Percentiles rank a stretch among this genome's conserved stretches.
Evolutionary conservation across 1,139 yeast genomes (phyloP).

Genomic region (Saccharomyces pastorianus): DNA sequence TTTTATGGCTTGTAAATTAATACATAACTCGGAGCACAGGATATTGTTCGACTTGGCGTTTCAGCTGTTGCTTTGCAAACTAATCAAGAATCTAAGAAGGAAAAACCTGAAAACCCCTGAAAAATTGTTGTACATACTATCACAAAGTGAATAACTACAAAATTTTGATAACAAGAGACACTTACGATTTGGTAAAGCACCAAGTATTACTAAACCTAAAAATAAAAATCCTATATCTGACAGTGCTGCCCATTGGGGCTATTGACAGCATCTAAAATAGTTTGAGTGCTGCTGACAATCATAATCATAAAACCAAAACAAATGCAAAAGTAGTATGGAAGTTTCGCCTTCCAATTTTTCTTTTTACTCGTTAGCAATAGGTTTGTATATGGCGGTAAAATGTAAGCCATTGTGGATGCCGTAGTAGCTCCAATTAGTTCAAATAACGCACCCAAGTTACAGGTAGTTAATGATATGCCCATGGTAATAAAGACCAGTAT

Average conservation of each 20-base stretch:
- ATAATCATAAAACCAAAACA: constrained; percentile 68
- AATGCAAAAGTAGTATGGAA: constrained; percentile 56
- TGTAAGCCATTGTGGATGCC: constrained; percentile 87
- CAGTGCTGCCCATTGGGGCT: constrained; percentile 40
- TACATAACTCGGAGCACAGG: too few relatives aligned
- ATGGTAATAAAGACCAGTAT: constrained; percentile 60
- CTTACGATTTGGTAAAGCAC: too few relatives aligned
- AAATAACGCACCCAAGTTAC: constrained; percentile 80
- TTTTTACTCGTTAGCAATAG: constrained; percentile 52
- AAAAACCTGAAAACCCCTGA: too few relatives aligned
- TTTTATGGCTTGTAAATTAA: too few relatives aligned
- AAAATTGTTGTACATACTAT: not conserved
- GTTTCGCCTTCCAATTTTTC: constrained; percentile 37
- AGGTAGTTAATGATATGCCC: constrained; percentile 70
- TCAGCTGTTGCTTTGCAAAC: too few relatives aligned
- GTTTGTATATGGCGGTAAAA: constrained; percentile 80
- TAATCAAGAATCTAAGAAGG: too few relatives aligned
- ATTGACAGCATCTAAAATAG: constrained; percentile 47
- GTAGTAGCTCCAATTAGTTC: constrained; percentile 91
- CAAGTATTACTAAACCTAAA: too few relatives aligned
- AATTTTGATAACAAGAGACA: not conserved
- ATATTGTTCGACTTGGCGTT: too few relatives aligned
- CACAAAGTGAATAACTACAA: not conserved
- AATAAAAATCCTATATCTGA: constrained; percentile 12
- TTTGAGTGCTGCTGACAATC: constrained; percentile 70